Conservation (phyloP, 441 rosid species). For the Adansonia gregorii region DNA sequence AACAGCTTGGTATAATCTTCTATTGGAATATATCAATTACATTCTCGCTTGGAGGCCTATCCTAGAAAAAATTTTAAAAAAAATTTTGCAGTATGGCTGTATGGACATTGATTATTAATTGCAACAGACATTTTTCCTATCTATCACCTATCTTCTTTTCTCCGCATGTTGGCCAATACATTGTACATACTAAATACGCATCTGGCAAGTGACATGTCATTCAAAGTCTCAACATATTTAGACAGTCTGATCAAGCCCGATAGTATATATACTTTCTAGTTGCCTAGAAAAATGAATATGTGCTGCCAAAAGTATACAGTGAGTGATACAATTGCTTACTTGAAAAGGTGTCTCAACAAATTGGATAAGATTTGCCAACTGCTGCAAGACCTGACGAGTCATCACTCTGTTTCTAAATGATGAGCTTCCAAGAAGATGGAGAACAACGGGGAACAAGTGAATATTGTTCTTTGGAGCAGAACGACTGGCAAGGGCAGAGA, state of each 20-base stretch:
- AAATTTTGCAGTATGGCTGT: background rate
- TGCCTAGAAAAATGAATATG: background rate
- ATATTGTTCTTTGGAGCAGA: slow-evolving; percentile 64
- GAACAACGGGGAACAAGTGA: slow-evolving; percentile 81
- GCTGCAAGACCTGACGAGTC: slow-evolving; percentile 67
- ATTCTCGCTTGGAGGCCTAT: background rate
- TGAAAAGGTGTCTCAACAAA: slow-evolving; percentile 84
- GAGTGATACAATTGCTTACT: slow-evolving; percentile 48
- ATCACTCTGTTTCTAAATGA: slow-evolving; percentile 78
- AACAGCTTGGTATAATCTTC: slow-evolving; percentile 14
- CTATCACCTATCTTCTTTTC: background rate
- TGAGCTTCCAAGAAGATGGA: slow-evolving; percentile 87
- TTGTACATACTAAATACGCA: background rate
- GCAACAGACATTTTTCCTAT: background rate
- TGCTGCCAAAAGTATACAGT: background rate
- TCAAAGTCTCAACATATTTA: slow-evolving; percentile 16
- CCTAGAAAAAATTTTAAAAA: background rate
- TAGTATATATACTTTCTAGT: slow-evolving; percentile 2
- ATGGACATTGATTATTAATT: background rate
- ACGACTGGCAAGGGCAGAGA: slow-evolving; percentile 63
- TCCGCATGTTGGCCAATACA: slow-evolving; percentile 7
- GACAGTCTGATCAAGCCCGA: background rate
- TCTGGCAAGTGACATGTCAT: background rate
- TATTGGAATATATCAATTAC: background rate
- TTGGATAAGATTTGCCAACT: slow-evolving; percentile 79